phyloP scores from a whole-genome alignment of 2,329 filamentous ascomycete species.

The Lasiodiplodia theobromae region DNA sequence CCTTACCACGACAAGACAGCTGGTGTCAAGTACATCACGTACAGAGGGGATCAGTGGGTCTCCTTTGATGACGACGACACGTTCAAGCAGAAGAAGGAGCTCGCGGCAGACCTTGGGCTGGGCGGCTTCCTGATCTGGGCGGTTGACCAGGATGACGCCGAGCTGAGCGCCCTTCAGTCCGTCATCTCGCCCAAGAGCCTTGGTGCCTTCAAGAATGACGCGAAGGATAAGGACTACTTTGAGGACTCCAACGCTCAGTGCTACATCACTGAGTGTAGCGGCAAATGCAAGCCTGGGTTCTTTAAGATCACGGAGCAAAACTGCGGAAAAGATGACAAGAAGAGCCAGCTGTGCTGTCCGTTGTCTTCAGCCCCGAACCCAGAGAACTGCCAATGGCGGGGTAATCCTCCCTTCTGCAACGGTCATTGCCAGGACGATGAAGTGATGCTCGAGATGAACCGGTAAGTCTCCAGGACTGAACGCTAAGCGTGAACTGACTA shows the following conservation, averaged over 20 bases:
- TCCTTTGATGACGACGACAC: constrained; percentile 46
- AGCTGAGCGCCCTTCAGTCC: constrained; percentile 1
- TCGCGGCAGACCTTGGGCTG: constrained; percentile 42
- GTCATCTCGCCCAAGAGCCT: neutral
- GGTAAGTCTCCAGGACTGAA: neutral
- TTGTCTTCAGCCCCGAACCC: constrained; percentile 38
- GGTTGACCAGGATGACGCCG: neutral
- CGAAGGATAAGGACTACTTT: constrained; percentile 32
- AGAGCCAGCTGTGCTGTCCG: constrained; percentile 6
- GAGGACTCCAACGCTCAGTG: constrained; percentile 35
- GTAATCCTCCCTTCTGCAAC: constrained; percentile 32
- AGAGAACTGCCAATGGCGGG: constrained; percentile 44
- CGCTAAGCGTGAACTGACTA: neutral
- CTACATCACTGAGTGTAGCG: constrained; percentile 42
- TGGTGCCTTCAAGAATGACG: constrained; percentile 21
- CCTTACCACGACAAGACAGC: constrained; percentile 39
- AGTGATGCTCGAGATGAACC: constrained; percentile 2
- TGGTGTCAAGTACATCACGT: constrained; percentile 45
- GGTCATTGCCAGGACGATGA: constrained; percentile 3
- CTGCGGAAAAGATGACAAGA: constrained; percentile 37
- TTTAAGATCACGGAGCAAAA: constrained; percentile 39
- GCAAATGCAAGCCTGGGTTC: constrained; percentile 40
- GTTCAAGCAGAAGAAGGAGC: constrained; percentile 43
- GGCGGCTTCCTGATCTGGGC: constrained; percentile 36
- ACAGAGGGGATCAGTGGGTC: constrained; percentile 48